These are phyloP conservation scores for Heimioporus sp. DNA, from an alignment of 768 basidiomycete genomes.

Conservation along the genomic window DNA sequence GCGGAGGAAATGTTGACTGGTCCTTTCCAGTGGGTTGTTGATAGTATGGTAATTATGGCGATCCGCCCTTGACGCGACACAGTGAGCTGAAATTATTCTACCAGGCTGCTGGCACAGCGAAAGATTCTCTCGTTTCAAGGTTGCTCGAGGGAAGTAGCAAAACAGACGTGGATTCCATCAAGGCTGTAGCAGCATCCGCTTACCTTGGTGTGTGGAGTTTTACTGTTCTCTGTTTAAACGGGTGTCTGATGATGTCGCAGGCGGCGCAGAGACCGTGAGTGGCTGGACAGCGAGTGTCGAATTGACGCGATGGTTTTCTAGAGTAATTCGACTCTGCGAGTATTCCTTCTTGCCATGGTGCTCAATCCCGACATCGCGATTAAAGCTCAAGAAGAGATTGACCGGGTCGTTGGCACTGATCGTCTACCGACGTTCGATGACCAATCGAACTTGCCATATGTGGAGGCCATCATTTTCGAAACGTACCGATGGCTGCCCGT, in stretches of 20 bases:
- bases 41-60: conserved; percentile 18
- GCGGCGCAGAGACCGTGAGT: conserved; percentile 28
- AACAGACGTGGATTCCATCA: conserved; percentile 13
- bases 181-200: conserved; percentile 20
- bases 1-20: conserved; percentile 20
- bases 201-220: conserved; percentile 18
- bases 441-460: conserved; percentile 27
- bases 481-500: conserved; percentile 31
- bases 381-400: conserved; percentile 32
- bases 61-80: neutral
- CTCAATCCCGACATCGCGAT: conserved; percentile 30
- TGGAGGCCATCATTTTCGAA: conserved; percentile 32
- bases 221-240: neutral
- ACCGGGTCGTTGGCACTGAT: conserved; percentile 28
- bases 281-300: neutral
- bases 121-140: conserved; percentile 19
- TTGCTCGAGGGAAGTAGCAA: conserved; percentile 7
- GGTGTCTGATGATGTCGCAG: conserved; percentile 6
- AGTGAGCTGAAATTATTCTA: neutral
- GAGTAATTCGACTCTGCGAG: conserved; percentile 11
- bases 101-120: conserved; percentile 20
- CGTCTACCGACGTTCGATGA: conserved; percentile 30
- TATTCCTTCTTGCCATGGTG: conserved; percentile 35
- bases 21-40: conserved; percentile 21
- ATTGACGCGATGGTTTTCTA: conserved; percentile 2